Conservation (phyloP, 352 stramenopile genomes). For the Halophytophthora polymorphica region DNA sequence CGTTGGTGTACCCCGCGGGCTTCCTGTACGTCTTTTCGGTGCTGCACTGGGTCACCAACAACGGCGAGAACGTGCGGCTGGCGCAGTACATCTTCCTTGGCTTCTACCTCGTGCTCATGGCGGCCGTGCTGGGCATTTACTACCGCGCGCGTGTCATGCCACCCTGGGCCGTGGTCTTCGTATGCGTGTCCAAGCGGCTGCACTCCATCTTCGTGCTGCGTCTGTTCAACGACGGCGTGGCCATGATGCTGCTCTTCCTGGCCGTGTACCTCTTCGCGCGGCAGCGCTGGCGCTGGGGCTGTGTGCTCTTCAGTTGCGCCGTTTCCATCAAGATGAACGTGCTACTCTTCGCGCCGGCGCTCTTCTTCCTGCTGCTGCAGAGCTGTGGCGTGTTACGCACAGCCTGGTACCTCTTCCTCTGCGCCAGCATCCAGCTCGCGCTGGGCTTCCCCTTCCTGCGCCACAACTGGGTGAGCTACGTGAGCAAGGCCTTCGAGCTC, state of each 20-base stretch:
- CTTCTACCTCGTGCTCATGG: conserved; percentile 93
- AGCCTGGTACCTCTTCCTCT: conserved; percentile 88
- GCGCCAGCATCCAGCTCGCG: conserved; percentile 86
- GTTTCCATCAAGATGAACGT: conserved; percentile 99
- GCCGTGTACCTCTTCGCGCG: conserved; percentile 87
- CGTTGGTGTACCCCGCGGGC: conserved; percentile 97
- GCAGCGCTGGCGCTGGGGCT: conserved; percentile 86
- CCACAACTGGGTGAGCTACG: conserved; percentile 93
- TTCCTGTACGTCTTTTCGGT: conserved; percentile 97
- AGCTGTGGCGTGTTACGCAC: conserved; percentile 77
- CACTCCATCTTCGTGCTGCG: conserved; percentile 98
- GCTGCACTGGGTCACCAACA: conserved; percentile 90
- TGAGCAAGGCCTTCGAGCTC: conserved; percentile 97
- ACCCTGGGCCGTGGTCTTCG: conserved; percentile 87
- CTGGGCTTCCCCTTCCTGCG: conserved; percentile 94
- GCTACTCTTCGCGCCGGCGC: conserved; percentile 95
- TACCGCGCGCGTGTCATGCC: conserved; percentile 69
- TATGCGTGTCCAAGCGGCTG: conserved; percentile 94
- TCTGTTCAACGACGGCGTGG: conserved; percentile 98
- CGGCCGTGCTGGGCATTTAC: conserved; percentile 89
- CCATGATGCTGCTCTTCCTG: conserved; percentile 95
- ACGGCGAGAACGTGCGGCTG: conserved; percentile 68
- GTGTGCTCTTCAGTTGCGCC: conserved; percentile 93
- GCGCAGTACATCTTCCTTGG: conserved; percentile 94
- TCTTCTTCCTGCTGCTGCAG: conserved; percentile 96